Evolutionary conservation across 2,329 filamentous ascomycete species (phyloP).

Genomic region (Bipolaris zeicola): DNA sequence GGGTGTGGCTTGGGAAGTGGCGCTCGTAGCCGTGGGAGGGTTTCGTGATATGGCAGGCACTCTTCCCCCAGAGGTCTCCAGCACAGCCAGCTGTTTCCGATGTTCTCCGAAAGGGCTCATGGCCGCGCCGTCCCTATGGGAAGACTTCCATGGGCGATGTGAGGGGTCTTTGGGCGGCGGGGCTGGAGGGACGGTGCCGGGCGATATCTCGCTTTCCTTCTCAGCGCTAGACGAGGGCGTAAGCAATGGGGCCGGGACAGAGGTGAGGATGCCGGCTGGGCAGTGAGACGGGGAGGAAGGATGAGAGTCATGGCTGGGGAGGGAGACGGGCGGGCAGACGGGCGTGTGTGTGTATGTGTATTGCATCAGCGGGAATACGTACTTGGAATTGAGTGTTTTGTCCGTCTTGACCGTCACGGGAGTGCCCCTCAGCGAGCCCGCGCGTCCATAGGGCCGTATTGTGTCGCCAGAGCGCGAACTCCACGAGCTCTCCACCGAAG

Average conservation of each 20-base stretch:
- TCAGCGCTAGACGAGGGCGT: conserved; percentile 48
- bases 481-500: conserved; percentile 68
- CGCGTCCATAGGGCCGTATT: conserved; percentile 56
- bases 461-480: conserved; percentile 72
- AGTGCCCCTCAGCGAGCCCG: conserved; percentile 42
- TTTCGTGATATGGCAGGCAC: conserved; percentile 64
- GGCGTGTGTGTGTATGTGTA: conserved; percentile 7
- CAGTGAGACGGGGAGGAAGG: conserved; percentile 32
- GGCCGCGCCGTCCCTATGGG: conserved; percentile 60
- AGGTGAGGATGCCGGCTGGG: conserved; percentile 21
- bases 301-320: conserved; percentile 4
- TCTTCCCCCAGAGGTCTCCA: conserved; percentile 65
- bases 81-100: conserved; percentile 71
- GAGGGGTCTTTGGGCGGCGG: conserved; percentile 46
- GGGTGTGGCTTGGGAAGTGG: conserved; percentile 57
- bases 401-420: conserved; percentile 61
- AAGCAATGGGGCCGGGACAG: conserved; percentile 27
- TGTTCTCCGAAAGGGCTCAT: conserved; percentile 70
- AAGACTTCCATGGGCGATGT: conserved; percentile 47
- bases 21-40: conserved; percentile 60
- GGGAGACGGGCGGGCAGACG: not conserved
- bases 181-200: conserved; percentile 45
- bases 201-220: conserved; percentile 53
- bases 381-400: conserved; percentile 54
- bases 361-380: conserved; percentile 39